These are phyloP conservation scores for Pulveroboletus ravenelii DNA, from an alignment of 768 basidiomycete genomes.

Conservation along the genomic window DNA sequence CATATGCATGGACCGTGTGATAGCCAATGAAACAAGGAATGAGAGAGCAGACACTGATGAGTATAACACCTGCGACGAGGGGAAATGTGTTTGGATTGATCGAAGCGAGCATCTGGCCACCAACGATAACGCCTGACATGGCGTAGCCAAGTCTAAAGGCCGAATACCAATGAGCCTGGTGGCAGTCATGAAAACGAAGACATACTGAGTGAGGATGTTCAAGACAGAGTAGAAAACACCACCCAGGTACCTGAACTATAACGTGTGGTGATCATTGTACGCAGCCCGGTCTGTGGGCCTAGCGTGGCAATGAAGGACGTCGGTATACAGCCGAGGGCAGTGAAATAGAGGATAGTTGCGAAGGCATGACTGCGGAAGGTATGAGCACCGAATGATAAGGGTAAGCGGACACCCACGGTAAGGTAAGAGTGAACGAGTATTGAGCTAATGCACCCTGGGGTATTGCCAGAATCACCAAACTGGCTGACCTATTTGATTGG, in stretches of 20 bases:
- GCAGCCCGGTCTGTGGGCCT: conserved; percentile 48
- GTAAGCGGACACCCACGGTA: conserved; percentile 31
- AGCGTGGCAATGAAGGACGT: conserved; percentile 51
- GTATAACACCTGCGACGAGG: conserved; percentile 45
- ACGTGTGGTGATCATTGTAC: conserved; percentile 50
- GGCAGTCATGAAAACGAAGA: neutral
- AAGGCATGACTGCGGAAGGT: conserved; percentile 34
- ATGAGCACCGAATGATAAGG: neutral
- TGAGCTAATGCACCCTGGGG: conserved; percentile 49
- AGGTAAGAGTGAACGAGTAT: conserved; percentile 44
- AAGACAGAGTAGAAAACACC: conserved; percentile 46
- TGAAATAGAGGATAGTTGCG: conserved; percentile 44
- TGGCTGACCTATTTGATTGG: conserved; percentile 37
- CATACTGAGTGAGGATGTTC: conserved; percentile 48
- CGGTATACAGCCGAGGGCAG: conserved; percentile 37
- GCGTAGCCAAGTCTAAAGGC: conserved; percentile 42
- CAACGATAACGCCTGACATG: conserved; percentile 46
- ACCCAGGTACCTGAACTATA: conserved; percentile 46
- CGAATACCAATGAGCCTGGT: neutral
- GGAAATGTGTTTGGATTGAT: conserved; percentile 42
- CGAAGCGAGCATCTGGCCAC: conserved; percentile 47
- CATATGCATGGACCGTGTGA: conserved; percentile 44
- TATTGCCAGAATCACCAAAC: conserved; percentile 43
- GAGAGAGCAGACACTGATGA: conserved; percentile 39
- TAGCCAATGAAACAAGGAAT: conserved; percentile 47